Evolutionary conservation across 2,329 filamentous ascomycete genomes (phyloP).

Genomic region (Diaporthe amygdali): DNA sequence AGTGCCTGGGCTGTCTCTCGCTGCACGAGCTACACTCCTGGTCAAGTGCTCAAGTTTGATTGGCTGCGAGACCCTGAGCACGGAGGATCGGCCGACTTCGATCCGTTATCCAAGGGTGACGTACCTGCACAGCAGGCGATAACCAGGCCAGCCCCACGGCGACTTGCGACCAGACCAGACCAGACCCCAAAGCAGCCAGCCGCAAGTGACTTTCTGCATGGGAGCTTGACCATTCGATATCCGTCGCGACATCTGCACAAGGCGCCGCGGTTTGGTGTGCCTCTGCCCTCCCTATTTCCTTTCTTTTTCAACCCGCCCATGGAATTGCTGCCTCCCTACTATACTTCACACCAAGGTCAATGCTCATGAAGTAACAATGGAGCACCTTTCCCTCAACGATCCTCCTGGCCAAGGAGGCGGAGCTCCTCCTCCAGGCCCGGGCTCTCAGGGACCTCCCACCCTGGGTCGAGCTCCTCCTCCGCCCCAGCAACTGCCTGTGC

Average conservation of each 20-base stretch:
- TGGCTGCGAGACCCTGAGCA: conserved; percentile 3
- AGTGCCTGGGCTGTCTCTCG: background rate
- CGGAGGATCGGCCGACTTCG: conserved; percentile 18
- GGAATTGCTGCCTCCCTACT: conserved; percentile 21
- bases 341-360: conserved; percentile 14
- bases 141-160: conserved; percentile 4
- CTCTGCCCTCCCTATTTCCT: background rate
- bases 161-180: conserved; percentile 11
- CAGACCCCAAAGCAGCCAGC: background rate
- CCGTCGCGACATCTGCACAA: background rate
- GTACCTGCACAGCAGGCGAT: conserved; percentile 18
- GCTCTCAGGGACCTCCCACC: conserved; percentile 29
- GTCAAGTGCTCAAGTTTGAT: background rate
- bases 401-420: conserved; percentile 41
- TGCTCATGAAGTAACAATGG: conserved; percentile 49
- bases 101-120: conserved; percentile 16
- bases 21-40: background rate
- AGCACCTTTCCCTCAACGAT: conserved; percentile 58
- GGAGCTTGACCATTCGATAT: background rate
- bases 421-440: conserved; percentile 35
- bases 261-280: background rate
- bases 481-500: conserved; percentile 67
- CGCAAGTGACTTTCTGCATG: conserved; percentile 9
- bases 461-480: conserved; percentile 33
- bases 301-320: conserved; percentile 7